Percentiles rank a stretch among this genome's conserved stretches.
These are phyloP conservation scores for Colletotrichum tofieldiae DNA, from an alignment of 2,329 filamentous ascomycete genomes.

Conservation along the genomic window DNA sequence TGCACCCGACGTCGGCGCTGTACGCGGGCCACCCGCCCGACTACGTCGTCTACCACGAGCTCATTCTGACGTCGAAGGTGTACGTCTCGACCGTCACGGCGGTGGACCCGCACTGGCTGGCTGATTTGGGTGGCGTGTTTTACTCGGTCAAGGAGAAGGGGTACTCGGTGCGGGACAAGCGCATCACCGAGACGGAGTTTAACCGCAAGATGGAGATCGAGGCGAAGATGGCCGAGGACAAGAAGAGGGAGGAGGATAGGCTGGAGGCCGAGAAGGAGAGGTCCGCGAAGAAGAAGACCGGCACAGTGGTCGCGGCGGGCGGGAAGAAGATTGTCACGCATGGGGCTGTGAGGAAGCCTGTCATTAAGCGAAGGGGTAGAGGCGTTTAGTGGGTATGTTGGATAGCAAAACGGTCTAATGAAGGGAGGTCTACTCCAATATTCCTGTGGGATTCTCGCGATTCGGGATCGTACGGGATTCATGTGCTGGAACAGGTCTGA, in stretches of 20 bases:
- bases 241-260: conserved; percentile 75
- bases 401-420: conserved; percentile 5
- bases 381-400: conserved; percentile 58
- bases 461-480: too few relatives aligned
- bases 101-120: conserved; percentile 97
- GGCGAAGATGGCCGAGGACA: conserved; percentile 90
- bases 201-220: conserved; percentile 95
- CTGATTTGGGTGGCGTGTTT: conserved; percentile 96
- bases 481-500: background rate
- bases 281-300: conserved; percentile 58
- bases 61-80: conserved; percentile 96
- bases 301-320: conserved; percentile 46
- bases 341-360: conserved; percentile 74
- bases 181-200: conserved; percentile 91
- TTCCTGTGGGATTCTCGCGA: background rate
- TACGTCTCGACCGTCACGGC: conserved; percentile 98
- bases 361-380: conserved; percentile 69
- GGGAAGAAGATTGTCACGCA: conserved; percentile 73
- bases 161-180: conserved; percentile 88
- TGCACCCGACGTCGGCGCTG: conserved; percentile 93
- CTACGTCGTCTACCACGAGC: conserved; percentile 97
- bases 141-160: conserved; percentile 98
- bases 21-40: conserved; percentile 97
- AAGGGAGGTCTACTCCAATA: background rate
- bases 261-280: conserved; percentile 66